These are phyloP conservation scores for Orbilia quercus DNA, from an alignment of 2,329 filamentous ascomycete genomes.

Conservation along the genomic window DNA sequence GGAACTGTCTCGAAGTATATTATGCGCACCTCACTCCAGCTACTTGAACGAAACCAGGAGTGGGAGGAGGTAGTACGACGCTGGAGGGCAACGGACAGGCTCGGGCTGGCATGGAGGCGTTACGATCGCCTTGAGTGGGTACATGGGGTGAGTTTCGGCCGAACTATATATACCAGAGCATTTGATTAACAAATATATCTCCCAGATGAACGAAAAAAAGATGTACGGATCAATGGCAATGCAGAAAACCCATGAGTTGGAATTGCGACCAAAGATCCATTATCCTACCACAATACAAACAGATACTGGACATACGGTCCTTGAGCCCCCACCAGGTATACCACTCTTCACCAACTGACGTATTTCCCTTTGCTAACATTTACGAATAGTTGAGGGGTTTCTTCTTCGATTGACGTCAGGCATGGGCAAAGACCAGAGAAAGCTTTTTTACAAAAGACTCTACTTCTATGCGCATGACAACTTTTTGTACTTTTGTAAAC, in stretches of 20 bases:
- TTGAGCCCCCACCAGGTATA: slow-evolving; percentile 69
- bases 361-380: background rate
- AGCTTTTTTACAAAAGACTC: slow-evolving; percentile 72
- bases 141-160: slow-evolving; percentile 65
- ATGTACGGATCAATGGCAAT: slow-evolving; percentile 78
- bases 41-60: slow-evolving; percentile 69
- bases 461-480: slow-evolving; percentile 75
- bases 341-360: background rate
- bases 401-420: slow-evolving; percentile 74
- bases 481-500: slow-evolving; percentile 72
- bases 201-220: slow-evolving; percentile 70
- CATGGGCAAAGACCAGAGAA: slow-evolving; percentile 70
- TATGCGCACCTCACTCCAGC: slow-evolving; percentile 70
- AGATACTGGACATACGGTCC: slow-evolving; percentile 63
- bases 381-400: slow-evolving; percentile 70
- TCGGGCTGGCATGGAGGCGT: slow-evolving; percentile 76
- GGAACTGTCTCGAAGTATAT: slow-evolving; percentile 70
- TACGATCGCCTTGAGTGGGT: slow-evolving; percentile 78
- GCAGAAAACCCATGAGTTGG: slow-evolving; percentile 73
- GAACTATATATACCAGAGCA: background rate
- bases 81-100: slow-evolving; percentile 71
- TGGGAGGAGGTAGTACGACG: slow-evolving; percentile 71
- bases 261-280: slow-evolving; percentile 73
- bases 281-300: slow-evolving; percentile 69
- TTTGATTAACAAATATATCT: background rate